A percentile compares a stretch with the other conserved stretches of the same genome.
phyloP scores from a whole-genome alignment of 108 stramenopile genomes.

The Pelagomonas calceolata region DNA sequence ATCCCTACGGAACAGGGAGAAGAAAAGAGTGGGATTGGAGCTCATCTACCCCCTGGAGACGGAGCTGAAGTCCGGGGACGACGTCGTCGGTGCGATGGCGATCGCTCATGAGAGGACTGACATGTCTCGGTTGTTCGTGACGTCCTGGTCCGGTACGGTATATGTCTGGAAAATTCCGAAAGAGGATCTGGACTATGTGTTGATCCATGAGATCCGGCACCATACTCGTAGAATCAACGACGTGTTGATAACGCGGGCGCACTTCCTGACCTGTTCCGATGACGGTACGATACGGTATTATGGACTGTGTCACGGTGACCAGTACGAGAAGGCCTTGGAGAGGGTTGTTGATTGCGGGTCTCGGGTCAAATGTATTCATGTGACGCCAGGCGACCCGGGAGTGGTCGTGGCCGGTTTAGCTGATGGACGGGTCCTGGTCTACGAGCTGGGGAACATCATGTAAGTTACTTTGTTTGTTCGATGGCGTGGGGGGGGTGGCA shows the following conservation, averaged over 20 bases:
- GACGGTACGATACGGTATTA: neutral
- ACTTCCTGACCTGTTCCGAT: neutral
- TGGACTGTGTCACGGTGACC: neutral
- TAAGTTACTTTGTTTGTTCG: too few relatives aligned
- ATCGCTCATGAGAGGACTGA: too few relatives aligned
- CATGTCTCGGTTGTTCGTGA: neutral
- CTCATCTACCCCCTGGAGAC: neutral
- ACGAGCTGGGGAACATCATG: too few relatives aligned
- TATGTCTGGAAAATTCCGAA: neutral
- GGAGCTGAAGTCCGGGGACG: neutral
- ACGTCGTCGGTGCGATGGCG: neutral
- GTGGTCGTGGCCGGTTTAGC: too few relatives aligned
- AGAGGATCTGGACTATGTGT: neutral
- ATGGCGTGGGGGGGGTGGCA: too few relatives aligned
- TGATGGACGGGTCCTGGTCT: too few relatives aligned
- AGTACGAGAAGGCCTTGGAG: neutral
- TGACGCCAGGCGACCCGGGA: too few relatives aligned
- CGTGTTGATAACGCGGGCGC: neutral
- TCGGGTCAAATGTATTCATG: too few relatives aligned
- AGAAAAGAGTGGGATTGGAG: neutral
- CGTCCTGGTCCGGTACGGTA: neutral
- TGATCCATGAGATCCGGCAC: neutral
- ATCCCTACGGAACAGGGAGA: neutral
- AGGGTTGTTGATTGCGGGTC: too few relatives aligned
- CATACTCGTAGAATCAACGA: neutral